These are phyloP conservation scores for Trichoderma virens DNA, from an alignment of 495 filamentous ascomycete genomes.

Conservation along the genomic window DNA sequence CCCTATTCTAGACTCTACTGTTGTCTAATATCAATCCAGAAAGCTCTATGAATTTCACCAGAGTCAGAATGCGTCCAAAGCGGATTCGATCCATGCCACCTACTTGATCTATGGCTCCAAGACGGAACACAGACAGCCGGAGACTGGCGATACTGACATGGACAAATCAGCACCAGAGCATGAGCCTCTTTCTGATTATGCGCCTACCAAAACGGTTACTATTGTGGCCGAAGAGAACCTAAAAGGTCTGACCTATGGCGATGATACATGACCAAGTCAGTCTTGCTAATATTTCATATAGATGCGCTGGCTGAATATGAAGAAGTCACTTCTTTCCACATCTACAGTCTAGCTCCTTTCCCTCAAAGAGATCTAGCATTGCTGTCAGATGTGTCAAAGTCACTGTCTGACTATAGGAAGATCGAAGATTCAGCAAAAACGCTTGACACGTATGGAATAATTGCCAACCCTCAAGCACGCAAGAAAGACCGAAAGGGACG, in stretches of 20 bases:
- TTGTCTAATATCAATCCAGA: conserved; percentile 32
- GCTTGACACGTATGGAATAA: conserved; percentile 58
- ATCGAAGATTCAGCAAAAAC: conserved; percentile 56
- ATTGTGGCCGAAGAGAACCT: conserved; percentile 75
- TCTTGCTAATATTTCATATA: conserved; percentile 26
- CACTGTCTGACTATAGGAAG: conserved; percentile 38
- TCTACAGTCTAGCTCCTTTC: conserved; percentile 76
- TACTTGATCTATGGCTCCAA: conserved; percentile 70
- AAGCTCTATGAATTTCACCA: conserved; percentile 88
- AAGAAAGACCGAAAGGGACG: conserved; percentile 2
- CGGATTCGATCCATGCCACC: conserved; percentile 71
- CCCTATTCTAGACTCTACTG: not conserved
- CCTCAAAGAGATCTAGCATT: conserved; percentile 58
- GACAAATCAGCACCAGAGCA: conserved; percentile 58
- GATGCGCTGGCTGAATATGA: conserved; percentile 62
- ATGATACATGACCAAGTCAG: not conserved
- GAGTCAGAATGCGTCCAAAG: conserved; percentile 68
- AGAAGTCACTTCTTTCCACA: conserved; percentile 64
- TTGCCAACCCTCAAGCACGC: conserved; percentile 44
- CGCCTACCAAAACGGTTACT: conserved; percentile 51
- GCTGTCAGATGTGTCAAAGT: conserved; percentile 55
- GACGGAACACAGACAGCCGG: conserved; percentile 27
- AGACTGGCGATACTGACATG: conserved; percentile 67
- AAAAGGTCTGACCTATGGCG: conserved; percentile 44
- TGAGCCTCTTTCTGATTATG: conserved; percentile 34